Base-by-base conservation (phyloP, 2,329 filamentous ascomycete genomes). In the Fusarium kyushuense region DNA sequence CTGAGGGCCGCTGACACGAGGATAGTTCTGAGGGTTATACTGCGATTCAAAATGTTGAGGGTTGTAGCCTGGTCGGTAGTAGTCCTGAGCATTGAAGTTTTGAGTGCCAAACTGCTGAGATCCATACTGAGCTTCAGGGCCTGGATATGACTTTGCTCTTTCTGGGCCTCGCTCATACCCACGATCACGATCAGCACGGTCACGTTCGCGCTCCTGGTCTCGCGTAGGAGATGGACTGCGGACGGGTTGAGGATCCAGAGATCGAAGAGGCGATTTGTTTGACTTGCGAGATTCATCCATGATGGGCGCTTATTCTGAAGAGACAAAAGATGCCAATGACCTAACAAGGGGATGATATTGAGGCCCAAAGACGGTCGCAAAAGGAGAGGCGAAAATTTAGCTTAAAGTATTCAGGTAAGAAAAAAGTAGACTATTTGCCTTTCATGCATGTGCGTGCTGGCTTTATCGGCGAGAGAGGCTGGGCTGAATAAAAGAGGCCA, bases 241-340 rank as follows among this genome's bases (percentile, higher is more conserved):
- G 10, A 74, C 58, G 10, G 75, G 75, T 41, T 69, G 75, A 62
- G 75, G 75, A 58, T 75, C 73, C 40, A 76, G 43, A 48, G 71
- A 58, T 43, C 66, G 54, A 49, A 76, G 68, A 43, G 72, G 72
- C 58, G 69, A 67, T 55, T 69, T 71, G 55, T 63, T 63, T 36
- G 66, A 58, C 35, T 65, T 69, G 54, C 68, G 68, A 48, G 69
- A 62, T 25, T 72, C 66, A 42, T 65, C 51, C 67, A 70, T 70
- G 40, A 36, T 25, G 59, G 51, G 52, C 35, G 43, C 19, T 63
- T 36, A 19, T 19, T 32, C 38, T 21, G n/a, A 46, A 41, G 30
- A 32, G 48, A 16, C 33, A 27, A 27, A 30, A 51, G 41, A 35
- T 35, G 32, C 19, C 41, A 47, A 41, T 46, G 38, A 54, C 38